phyloP scores from a whole-genome alignment of 352 stramenopile genomes.

The Phytophthora uliginosa region DNA sequence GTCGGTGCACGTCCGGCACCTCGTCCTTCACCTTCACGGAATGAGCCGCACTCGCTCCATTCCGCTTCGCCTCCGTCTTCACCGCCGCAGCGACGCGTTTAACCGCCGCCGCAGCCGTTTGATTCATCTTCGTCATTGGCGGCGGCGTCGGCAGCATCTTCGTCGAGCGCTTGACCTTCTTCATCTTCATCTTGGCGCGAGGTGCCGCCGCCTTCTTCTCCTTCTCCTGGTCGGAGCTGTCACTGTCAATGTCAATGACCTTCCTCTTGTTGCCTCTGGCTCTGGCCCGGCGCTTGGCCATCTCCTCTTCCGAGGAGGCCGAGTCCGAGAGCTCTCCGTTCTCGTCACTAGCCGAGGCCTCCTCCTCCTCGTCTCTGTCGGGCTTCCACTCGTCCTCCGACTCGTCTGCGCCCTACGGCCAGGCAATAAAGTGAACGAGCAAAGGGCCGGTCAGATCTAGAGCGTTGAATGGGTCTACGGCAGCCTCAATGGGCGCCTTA shows the following conservation, averaged over 20 bases:
- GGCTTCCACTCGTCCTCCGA: slow-evolving; percentile 58
- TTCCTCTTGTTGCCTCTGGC: slow-evolving; percentile 53
- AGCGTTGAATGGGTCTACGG: not conserved
- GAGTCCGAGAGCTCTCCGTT: slow-evolving; percentile 49
- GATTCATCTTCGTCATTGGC: slow-evolving; percentile 19
- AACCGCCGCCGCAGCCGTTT: slow-evolving; percentile 19
- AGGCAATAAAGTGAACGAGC: slow-evolving; percentile 21
- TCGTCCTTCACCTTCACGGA: slow-evolving; percentile 37
- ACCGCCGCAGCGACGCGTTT: slow-evolving; percentile 30
- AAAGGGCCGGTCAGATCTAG: slow-evolving; percentile 29
- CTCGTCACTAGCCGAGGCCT: slow-evolving; percentile 45
- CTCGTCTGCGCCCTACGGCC: slow-evolving; percentile 43
- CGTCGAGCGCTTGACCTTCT: slow-evolving; percentile 33
- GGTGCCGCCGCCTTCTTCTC: not conserved
- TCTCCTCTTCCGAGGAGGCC: slow-evolving; percentile 43
- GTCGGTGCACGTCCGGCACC: slow-evolving; percentile 60
- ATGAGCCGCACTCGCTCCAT: slow-evolving; percentile 1
- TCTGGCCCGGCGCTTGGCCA: slow-evolving; percentile 30
- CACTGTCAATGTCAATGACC: slow-evolving; percentile 63
- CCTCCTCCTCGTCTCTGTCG: slow-evolving; percentile 40
- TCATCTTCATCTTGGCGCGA: slow-evolving; percentile 34
- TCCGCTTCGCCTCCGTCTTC: slow-evolving; percentile 27
- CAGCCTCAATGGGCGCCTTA: not conserved
- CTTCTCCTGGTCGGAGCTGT: slow-evolving; percentile 62
- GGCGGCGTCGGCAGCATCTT: slow-evolving; percentile 18